These are phyloP conservation scores for Ziziphus jujuba DNA, from an alignment of 306 rosid species.

Conservation along the genomic window DNA sequence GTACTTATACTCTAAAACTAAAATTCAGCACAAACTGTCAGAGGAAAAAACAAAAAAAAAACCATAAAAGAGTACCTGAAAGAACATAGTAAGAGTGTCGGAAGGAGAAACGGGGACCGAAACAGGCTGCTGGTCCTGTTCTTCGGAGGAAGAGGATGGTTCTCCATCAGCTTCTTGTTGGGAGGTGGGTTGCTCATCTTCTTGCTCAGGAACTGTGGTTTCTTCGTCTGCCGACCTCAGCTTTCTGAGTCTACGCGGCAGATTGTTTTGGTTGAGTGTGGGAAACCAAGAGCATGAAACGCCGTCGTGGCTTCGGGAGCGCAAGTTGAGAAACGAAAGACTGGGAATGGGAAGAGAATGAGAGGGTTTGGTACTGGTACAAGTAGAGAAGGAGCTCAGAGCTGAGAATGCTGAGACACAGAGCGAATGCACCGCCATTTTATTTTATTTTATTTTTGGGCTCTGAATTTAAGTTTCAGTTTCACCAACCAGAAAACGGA, in stretches of 20 bases:
- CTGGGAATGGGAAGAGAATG: conserved; percentile 16
- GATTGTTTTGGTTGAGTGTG: conserved; percentile 18
- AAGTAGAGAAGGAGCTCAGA: conserved; percentile 28
- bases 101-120: conserved; percentile 77
- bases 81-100: conserved; percentile 76
- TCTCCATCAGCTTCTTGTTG: conserved; percentile 22
- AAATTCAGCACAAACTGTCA: not conserved
- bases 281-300: conserved; percentile 24
- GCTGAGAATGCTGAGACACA: conserved; percentile 37
- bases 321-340: conserved; percentile 32
- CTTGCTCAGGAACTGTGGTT: conserved; percentile 38
- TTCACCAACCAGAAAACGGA: no score
- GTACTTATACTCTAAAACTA: not conserved
- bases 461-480: no score
- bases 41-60: not conserved
- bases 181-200: conserved; percentile 9
- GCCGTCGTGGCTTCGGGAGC: conserved; percentile 26
- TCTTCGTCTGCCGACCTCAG: conserved; percentile 51
- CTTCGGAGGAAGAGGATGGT: conserved; percentile 20
- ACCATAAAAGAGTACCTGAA: conserved; percentile 50
- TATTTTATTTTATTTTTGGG: no score
- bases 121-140: conserved; percentile 55
- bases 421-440: no score
- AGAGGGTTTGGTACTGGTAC: not conserved
- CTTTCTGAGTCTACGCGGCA: conserved; percentile 24